phyloP scores from a whole-genome alignment of 2,329 filamentous ascomycete species.

The Verticillium nubilum region DNA sequence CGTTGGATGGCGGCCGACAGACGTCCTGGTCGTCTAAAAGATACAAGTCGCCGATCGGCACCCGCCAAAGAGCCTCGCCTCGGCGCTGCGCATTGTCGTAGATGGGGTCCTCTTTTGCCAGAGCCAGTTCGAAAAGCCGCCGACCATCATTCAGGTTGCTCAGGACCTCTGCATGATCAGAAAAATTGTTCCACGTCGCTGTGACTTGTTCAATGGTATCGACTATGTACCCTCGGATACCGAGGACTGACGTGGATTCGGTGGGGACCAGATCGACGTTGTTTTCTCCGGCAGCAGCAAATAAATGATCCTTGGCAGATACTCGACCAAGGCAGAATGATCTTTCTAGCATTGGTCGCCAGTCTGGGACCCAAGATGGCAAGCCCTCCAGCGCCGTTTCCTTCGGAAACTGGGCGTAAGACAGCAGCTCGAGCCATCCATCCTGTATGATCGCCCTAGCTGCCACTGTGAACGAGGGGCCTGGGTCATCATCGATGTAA shows the following conservation, averaged over 20 bases:
- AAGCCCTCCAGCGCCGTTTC: conserved; percentile 8
- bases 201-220: conserved; percentile 7
- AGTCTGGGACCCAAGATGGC: conserved; percentile 33
- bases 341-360: conserved; percentile 15
- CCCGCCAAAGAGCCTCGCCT: conserved; percentile 7
- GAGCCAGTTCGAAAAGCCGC: conserved; percentile 1
- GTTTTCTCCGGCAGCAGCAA: conserved; percentile 1
- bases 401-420: conserved; percentile 7
- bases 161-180: neutral
- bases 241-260: neutral
- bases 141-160: neutral
- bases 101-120: neutral
- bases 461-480: conserved; percentile 1
- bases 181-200: neutral
- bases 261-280: neutral
- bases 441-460: conserved; percentile 4
- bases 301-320: neutral
- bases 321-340: conserved; percentile 4
- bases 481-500: neutral
- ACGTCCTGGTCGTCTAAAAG: neutral
- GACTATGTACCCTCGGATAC: conserved; percentile 6
- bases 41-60: conserved; percentile 5
- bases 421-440: conserved; percentile 5
- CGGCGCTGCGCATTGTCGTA: neutral
- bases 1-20: neutral